Base-by-base conservation (phyloP, 306 rosid genomes). In the Gillenia trifoliata region DNA sequence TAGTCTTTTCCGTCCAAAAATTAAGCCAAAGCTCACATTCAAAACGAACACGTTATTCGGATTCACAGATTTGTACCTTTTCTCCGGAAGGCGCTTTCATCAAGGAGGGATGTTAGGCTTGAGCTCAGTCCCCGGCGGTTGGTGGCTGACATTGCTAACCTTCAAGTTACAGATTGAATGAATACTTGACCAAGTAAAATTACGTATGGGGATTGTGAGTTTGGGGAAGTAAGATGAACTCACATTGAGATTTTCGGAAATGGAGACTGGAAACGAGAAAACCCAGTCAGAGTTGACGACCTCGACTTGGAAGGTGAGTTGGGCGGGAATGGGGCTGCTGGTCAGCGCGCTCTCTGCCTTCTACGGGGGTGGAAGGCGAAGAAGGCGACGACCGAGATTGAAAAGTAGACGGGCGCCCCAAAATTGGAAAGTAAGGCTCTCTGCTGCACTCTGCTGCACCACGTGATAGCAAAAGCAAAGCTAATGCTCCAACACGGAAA, bases 1-100 rank as follows among this genome's bases (percentile, higher is more conserved):
- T 93, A 78, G 96, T 93, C 81, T 93, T 93, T 62, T 93, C 75
- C 74, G 92, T 33, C 98, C 97, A 36, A 88, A 91, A 78, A 93
- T 91, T 70, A 89, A 84, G 71, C 97, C 98, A 69, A 91, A 91
- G 85, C 98, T 89, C 91, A 75, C 49, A 80, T 45, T 74, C 61
- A 54, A 84, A 71, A 66, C 57, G 60, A 73, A 73, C 63, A 71
- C 77, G 84, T 68, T 70, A n/a, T n/a, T n/a, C n/a, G n/a, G n/a
- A n/a, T n/a, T n/a, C n/a, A n/a, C 19, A 33, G 10, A 66, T 8
- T 16, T 10, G 64, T 74, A 91, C 98, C 96, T 91, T 78, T 83
- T 93, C 84, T 91, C 96, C 0, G 84, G 90, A 77, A 93, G 97
- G 0, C 88, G 75, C 64, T 89, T 79, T 89, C 92, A 45, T 85